Base-by-base conservation (phyloP, 345 rosid species). In the Salix purpurea region DNA sequence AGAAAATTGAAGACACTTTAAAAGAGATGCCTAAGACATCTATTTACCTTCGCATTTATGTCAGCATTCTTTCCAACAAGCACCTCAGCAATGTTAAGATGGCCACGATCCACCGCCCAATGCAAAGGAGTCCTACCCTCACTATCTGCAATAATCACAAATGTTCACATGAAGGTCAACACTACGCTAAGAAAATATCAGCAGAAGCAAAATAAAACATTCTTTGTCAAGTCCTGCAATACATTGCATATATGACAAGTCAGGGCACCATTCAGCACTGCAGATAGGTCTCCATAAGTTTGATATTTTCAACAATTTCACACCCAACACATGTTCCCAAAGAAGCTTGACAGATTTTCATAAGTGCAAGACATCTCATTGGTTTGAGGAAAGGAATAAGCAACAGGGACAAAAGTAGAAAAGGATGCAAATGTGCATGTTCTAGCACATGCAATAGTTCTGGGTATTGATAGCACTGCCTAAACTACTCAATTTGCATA, bases 61-160 rank as follows among this genome's bases (percentile, higher is more conserved):
- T 96, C 92, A 7, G 94, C 90, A 5, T 91, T 88, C 76, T 73
- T 90, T 73, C 85, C 84, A 54, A 93, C 75, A 75, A 93, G 92
- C 56, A 77, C 74, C 80, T 96, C 88, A 7, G 83, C 82, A 39
- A 90, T 81, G 60, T 86, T 50, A 34, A 83, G 75, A 74, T 92
- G 96, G 9, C 98, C 96, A 71, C 97, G 96, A 77, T 96, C 98
- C 73, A 88, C 94, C 67, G 98, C 99, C 98, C 99, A 94, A 77
- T 96, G 99, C 87, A 96, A 84, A 2, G 99, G 94, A 28, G 97
- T 91, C 74, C 92, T 89, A 68, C 98, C 94, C 84, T 93, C 97
- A 76, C 98, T 89, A 78, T 93, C 98, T 93, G 90, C 71, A 86
- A 82, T 71, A 71, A 83, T 78, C 77, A 73, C 67, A 26, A 7